Percentiles rank a stretch among this genome's conserved stretches.
These are phyloP conservation scores for Ophiostoma piceae DNA, from an alignment of 2,329 filamentous ascomycete species.

Conservation along the genomic window DNA sequence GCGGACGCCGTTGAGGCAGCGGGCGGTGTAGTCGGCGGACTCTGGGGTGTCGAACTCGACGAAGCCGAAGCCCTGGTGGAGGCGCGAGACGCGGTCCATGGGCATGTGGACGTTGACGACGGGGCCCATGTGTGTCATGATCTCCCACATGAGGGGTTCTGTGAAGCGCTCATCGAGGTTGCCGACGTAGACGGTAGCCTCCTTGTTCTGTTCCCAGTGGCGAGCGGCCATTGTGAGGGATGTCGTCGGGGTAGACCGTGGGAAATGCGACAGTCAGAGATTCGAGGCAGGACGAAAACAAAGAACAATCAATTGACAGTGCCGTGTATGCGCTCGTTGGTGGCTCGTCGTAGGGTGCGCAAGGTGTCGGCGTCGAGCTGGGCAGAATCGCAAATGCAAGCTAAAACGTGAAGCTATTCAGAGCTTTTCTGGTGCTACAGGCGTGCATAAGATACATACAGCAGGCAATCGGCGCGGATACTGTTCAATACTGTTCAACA, in stretches of 20 bases:
- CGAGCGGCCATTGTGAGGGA: slow-evolving; percentile 30
- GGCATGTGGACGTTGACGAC: slow-evolving; percentile 98
- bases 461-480: neutral
- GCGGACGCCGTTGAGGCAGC: slow-evolving; percentile 93
- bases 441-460: neutral
- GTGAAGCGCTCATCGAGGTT: slow-evolving; percentile 96
- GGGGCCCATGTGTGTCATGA: slow-evolving; percentile 96
- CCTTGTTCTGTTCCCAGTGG: slow-evolving; percentile 89
- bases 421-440: neutral
- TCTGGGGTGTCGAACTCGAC: slow-evolving; percentile 95
- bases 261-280: neutral
- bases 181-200: slow-evolving; percentile 95
- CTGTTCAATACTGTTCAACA: neutral
- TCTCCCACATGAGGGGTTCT: slow-evolving; percentile 87
- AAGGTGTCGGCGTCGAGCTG: neutral
- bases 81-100: slow-evolving; percentile 94
- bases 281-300: neutral
- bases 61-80: slow-evolving; percentile 96
- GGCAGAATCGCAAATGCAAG: neutral
- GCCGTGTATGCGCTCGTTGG: neutral
- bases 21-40: slow-evolving; percentile 93
- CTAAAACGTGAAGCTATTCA: neutral
- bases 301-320: neutral
- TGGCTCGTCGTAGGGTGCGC: neutral
- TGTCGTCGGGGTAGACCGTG: neutral